Conservation (phyloP, 441 rosid genomes). For the Viola pubescens region DNA sequence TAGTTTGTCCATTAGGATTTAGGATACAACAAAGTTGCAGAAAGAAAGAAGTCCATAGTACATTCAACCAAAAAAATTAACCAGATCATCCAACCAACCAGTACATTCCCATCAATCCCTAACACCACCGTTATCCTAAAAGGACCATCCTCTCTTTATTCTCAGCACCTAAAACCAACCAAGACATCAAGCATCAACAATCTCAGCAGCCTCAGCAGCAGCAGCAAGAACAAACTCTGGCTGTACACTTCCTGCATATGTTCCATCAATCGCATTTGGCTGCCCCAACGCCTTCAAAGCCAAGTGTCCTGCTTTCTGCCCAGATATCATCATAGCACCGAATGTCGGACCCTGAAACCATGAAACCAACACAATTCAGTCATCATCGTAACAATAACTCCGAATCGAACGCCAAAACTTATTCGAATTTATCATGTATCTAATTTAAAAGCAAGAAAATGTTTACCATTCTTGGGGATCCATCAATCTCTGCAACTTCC, state of each 20-base stretch:
- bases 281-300: constrained; percentile 60
- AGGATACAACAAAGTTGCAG: no score
- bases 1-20: no score
- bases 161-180: no score
- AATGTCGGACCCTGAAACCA: constrained; percentile 70
- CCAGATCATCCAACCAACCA: no score
- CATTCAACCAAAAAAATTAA: no score
- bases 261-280: constrained; percentile 62
- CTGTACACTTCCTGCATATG: constrained; percentile 24
- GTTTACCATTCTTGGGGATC: constrained; percentile 77
- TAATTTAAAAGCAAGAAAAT: not conserved
- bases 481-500: constrained; percentile 95
- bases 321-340: constrained; percentile 93
- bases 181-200: constrained; percentile 17
- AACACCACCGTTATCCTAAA: no score
- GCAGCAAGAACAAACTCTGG: constrained; percentile 29
- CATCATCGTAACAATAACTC: not conserved
- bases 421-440: not conserved
- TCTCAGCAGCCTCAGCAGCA: constrained; percentile 17
- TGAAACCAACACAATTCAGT: no score
- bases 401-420: not conserved
- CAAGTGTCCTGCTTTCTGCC: constrained; percentile 84
- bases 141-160: no score
- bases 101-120: no score
- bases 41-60: no score